Evolutionary conservation across 495 filamentous ascomycete genomes (phyloP).

Genomic region (Penicillium atrosanguineum): DNA sequence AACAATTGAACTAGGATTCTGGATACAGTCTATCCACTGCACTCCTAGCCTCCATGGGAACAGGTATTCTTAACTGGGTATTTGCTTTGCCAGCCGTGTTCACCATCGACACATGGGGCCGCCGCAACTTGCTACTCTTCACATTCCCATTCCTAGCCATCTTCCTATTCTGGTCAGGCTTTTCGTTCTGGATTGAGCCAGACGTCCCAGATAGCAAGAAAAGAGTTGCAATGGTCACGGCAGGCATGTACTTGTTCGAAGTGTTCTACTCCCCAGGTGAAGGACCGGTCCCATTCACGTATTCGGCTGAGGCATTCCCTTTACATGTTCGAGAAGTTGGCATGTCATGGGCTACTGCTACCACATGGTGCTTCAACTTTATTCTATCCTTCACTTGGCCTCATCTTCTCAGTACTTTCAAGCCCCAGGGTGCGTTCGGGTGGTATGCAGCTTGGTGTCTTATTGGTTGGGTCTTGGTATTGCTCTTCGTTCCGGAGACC

Average conservation of each 20-base stretch:
- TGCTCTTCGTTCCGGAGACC: conserved; percentile 57
- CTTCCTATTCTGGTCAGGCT: conserved; percentile 55
- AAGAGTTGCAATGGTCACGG: conserved; percentile 47
- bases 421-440: conserved; percentile 56
- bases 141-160: conserved; percentile 63
- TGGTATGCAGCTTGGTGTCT: conserved; percentile 62
- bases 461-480: conserved; percentile 15
- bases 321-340: conserved; percentile 62
- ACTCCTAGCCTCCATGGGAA: conserved; percentile 58
- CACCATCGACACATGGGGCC: conserved; percentile 65
- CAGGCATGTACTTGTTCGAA: conserved; percentile 51
- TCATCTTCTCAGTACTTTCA: conserved; percentile 44
- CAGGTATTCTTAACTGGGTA: conserved; percentile 63
- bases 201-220: conserved; percentile 25
- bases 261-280: conserved; percentile 55
- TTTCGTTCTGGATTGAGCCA: conserved; percentile 54
- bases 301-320: conserved; percentile 59
- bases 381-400: conserved; percentile 60
- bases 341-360: conserved; percentile 61
- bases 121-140: conserved; percentile 60
- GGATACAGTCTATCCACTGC: conserved; percentile 46
- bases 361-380: conserved; percentile 52
- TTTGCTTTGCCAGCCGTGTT: conserved; percentile 67
- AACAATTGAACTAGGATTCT: conserved; percentile 21
- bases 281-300: conserved; percentile 57